Percentiles rank a stretch among this genome's conserved stretches.
These are phyloP conservation scores for Russula virescens DNA, from an alignment of 768 basidiomycete species.

Conservation along the genomic window DNA sequence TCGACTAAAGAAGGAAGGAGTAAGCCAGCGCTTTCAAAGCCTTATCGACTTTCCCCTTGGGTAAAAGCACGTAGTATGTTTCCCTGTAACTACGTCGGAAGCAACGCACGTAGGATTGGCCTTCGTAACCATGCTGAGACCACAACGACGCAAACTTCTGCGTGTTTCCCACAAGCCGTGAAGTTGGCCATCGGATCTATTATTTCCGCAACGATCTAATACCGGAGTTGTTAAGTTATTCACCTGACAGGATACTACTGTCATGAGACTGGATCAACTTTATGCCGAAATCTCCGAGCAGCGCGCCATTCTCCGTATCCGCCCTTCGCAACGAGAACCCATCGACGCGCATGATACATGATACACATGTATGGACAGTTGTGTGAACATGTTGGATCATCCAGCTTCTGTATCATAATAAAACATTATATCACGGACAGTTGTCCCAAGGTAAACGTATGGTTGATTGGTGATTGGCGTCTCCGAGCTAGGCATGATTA, in stretches of 20 bases:
- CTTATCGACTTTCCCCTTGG: not conserved
- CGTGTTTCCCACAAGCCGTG: not conserved
- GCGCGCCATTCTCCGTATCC: not conserved
- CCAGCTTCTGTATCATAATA: too few species aligned
- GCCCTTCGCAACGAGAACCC: not conserved
- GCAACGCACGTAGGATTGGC: not conserved
- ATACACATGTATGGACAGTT: too few species aligned
- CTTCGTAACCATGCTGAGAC: too few species aligned
- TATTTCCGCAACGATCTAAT: too few species aligned
- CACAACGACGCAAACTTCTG: not conserved
- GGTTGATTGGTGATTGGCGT: too few species aligned
- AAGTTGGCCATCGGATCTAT: not conserved
- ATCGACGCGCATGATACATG: too few species aligned
- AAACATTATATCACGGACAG: too few species aligned
- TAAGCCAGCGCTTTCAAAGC: not conserved
- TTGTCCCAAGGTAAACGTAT: too few species aligned
- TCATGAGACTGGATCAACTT: not conserved
- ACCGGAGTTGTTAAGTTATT: not conserved
- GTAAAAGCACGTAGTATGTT: slow-evolving; percentile 9
- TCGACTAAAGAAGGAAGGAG: not conserved
- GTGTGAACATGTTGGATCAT: too few species aligned
- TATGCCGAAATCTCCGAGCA: not conserved
- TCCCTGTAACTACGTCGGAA: not conserved
- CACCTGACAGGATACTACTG: too few species aligned
- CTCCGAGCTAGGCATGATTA: too few species aligned